Evolutionary conservation across 2,329 filamentous ascomycete species (phyloP), one percentile per base, ranked within the genome.

Genomic region (Pseudogymnoascus sp.): DNA sequence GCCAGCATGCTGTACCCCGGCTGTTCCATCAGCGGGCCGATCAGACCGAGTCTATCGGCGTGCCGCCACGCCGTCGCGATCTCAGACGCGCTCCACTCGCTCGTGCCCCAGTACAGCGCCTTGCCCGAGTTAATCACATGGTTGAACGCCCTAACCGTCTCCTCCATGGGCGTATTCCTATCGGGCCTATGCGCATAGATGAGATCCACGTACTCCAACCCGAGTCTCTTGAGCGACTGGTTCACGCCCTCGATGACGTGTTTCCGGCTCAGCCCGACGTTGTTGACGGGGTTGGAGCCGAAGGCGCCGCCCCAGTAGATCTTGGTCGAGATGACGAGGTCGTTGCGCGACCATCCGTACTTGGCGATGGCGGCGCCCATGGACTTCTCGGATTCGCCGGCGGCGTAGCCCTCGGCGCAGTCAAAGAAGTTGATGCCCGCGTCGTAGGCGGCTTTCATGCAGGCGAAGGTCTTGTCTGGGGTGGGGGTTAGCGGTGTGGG

Each of bases 21-120:
- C 75, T 89, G 86, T 74, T 89, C 87, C 75, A 87, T 83, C 33
- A 87, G 69, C 2, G 86, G 86, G 7, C 83, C 85, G 65, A 88
- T 81, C 42, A 89, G 77, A 13, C 81, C 79, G 8, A 88, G 78
- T 67, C 78, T 80, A 68, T 87, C 84, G 35, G 86, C 83, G 65
- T 84, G 78, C 13, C 83, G 77, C 78, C 82, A 84, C 0, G 87
- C 86, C 64, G 84, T 79, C 5, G 82, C 80, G 70, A 89, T 88
- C 76, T 88, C 85, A 64, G 83, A 81, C 47, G 86, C 84, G 65
- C 79, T 80, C 86, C 86, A 89, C 73, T 88, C 84, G 0, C 84
- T 87, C 0, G 86, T 89, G 44, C 86, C 86, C 86, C 86, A 88
- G 78, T 89, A 88, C 67, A 90, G 83, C 2, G 85, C 83, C 76